Evolutionary conservation across 2,329 filamentous ascomycete genomes (phyloP).

Genomic region (Madurella mycetomatis): DNA sequence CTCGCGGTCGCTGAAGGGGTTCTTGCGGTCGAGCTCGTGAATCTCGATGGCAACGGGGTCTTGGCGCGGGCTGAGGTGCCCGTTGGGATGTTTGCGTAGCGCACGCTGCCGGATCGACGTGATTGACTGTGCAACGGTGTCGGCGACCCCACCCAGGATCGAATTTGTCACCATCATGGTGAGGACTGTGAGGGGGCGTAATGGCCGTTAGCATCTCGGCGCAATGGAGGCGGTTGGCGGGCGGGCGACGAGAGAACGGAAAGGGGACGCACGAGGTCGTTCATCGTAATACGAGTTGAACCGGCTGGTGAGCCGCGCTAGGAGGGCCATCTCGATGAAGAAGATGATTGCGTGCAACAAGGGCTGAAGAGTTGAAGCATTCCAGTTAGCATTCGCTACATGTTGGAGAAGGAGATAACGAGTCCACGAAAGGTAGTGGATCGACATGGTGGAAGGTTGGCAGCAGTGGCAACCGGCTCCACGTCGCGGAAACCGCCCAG

Average conservation of each 20-base stretch:
- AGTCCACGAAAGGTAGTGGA: background rate
- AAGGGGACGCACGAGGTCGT: constrained; percentile 63
- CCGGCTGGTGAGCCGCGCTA: constrained; percentile 74
- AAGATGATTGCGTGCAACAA: constrained; percentile 81
- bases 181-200: constrained; percentile 55
- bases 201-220: background rate
- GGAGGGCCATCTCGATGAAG: constrained; percentile 81
- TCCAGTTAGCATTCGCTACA: constrained; percentile 17
- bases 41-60: constrained; percentile 83
- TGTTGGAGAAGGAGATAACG: too few species aligned
- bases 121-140: constrained; percentile 91
- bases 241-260: background rate
- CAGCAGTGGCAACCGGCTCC: background rate
- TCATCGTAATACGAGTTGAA: constrained; percentile 95
- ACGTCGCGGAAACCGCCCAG: background rate
- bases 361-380: constrained; percentile 54
- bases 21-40: constrained; percentile 78
- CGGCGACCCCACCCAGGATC: constrained; percentile 89
- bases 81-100: constrained; percentile 54
- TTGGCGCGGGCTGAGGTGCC: constrained; percentile 56
- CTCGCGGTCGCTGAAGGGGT: constrained; percentile 60
- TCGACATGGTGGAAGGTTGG: background rate
- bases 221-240: background rate
- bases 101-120: constrained; percentile 72
- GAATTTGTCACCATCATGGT: constrained; percentile 99